Conservation (phyloP, 176 grass and related monocot genomes). For the Rhynchospora tenuis region DNA sequence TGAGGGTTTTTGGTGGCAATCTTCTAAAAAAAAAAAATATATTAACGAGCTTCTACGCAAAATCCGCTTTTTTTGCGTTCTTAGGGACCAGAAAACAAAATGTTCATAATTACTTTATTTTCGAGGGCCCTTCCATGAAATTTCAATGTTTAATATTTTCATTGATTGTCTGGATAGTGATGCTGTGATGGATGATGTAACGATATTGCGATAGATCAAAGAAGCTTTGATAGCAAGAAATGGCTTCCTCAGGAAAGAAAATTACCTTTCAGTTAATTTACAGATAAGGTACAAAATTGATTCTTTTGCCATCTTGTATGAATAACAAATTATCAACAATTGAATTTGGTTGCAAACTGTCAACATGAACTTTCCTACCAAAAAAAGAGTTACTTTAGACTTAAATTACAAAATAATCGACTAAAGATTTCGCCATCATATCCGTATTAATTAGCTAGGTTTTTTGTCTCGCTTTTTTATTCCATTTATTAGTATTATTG, state of each 20-base stretch:
- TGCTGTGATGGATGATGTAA: not conserved
- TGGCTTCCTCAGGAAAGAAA: not conserved
- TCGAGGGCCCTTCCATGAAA: not conserved
- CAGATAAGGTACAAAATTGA: not conserved
- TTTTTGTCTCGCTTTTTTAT: too few relatives aligned
- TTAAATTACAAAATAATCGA: too few relatives aligned
- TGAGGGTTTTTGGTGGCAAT: too few relatives aligned
- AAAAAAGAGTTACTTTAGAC: too few relatives aligned
- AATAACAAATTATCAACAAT: not conserved
- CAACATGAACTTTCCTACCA: not conserved
- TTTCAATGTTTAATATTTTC: not conserved
- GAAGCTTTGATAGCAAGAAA: not conserved
- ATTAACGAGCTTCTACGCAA: too few relatives aligned
- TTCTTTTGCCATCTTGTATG: too few relatives aligned
- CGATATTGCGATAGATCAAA: not conserved
- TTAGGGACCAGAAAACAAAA: too few relatives aligned
- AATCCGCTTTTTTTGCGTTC: too few relatives aligned
- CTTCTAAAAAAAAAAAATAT: too few relatives aligned
- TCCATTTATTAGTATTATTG: too few relatives aligned
- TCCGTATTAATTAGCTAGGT: too few relatives aligned
- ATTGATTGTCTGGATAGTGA: not conserved
- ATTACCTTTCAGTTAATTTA: not conserved
- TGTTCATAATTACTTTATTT: not conserved
- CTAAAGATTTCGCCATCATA: too few relatives aligned
- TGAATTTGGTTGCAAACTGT: not conserved